phyloP scores from a whole-genome alignment of 768 basidiomycete species.

The Coprinopsis cinerea region DNA sequence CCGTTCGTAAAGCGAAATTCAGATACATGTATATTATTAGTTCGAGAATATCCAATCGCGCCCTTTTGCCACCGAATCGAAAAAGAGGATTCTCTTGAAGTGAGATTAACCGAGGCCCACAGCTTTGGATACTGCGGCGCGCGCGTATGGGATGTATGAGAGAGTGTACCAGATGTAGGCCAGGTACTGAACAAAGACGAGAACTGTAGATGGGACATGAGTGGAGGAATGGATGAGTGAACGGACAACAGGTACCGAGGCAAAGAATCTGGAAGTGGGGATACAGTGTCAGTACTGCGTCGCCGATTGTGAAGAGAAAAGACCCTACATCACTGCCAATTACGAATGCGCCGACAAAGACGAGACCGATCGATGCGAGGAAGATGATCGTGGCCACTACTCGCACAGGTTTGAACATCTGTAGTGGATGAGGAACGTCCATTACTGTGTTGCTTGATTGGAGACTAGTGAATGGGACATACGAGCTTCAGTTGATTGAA shows the following conservation, averaged over 20 bases:
- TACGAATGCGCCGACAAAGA: slow-evolving; percentile 85
- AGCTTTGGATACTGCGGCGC: slow-evolving; percentile 61
- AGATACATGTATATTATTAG: neutral
- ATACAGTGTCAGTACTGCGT: slow-evolving; percentile 7
- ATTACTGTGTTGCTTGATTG: neutral
- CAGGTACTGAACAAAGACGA: slow-evolving; percentile 87
- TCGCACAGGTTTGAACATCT: slow-evolving; percentile 97
- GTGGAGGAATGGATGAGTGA: neutral
- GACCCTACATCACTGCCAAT: slow-evolving; percentile 54
- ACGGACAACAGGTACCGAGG: slow-evolving; percentile 43
- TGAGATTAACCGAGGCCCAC: slow-evolving; percentile 40
- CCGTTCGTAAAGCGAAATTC: neutral
- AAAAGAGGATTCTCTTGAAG: neutral
- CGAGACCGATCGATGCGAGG: slow-evolving; percentile 71
- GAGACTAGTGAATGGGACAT: slow-evolving; percentile 1
- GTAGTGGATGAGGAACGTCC: neutral
- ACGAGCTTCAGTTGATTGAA: slow-evolving; percentile 77
- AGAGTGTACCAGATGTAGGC: slow-evolving; percentile 88
- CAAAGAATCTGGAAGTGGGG: slow-evolving; percentile 47
- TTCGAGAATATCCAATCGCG: neutral
- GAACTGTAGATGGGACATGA: slow-evolving; percentile 42
- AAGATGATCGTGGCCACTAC: slow-evolving; percentile 76
- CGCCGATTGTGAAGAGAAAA: neutral
- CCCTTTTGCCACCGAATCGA: neutral
- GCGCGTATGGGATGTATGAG: slow-evolving; percentile 90